These are phyloP conservation scores for Aspergillus taichungensis DNA, from an alignment of 495 filamentous ascomycete species.

Conservation along the genomic window DNA sequence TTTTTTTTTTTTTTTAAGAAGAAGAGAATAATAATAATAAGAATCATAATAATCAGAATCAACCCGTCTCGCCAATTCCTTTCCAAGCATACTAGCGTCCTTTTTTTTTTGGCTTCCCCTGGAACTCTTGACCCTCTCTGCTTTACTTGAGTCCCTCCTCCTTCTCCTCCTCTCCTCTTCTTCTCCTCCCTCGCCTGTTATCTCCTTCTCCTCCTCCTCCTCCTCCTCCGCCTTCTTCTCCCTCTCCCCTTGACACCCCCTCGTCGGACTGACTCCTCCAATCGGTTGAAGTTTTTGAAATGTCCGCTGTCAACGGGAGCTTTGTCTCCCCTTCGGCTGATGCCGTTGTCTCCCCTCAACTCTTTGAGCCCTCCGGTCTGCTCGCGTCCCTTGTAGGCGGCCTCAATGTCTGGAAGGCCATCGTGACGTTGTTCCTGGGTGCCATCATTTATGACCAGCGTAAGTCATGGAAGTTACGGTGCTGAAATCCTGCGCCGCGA, in stretches of 20 bases:
- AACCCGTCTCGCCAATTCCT: no score
- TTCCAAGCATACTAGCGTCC: no score
- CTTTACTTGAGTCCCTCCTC: neutral
- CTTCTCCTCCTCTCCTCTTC: conserved; percentile 8
- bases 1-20: neutral
- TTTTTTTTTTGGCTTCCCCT: neutral
- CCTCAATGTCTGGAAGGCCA: conserved; percentile 52
- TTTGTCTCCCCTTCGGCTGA: conserved; percentile 72
- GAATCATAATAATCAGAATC: no score
- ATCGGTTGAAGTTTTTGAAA: conserved; percentile 19
- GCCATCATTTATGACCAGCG: conserved; percentile 80
- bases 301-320: conserved; percentile 59
- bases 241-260: conserved; percentile 11
- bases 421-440: conserved; percentile 56
- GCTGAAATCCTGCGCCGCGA: no score
- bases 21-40: neutral
- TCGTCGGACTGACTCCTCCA: conserved; percentile 8
- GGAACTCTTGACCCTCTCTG: neutral
- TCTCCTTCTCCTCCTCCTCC: neutral
- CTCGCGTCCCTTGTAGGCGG: conserved; percentile 42
- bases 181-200: conserved; percentile 10
- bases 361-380: conserved; percentile 33
- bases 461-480: conserved; percentile 31
- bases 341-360: conserved; percentile 44
- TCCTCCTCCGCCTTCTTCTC: neutral